Evolutionary conservation across 2,329 filamentous ascomycete genomes (phyloP).

Genomic region (Sporothrix humicola): DNA sequence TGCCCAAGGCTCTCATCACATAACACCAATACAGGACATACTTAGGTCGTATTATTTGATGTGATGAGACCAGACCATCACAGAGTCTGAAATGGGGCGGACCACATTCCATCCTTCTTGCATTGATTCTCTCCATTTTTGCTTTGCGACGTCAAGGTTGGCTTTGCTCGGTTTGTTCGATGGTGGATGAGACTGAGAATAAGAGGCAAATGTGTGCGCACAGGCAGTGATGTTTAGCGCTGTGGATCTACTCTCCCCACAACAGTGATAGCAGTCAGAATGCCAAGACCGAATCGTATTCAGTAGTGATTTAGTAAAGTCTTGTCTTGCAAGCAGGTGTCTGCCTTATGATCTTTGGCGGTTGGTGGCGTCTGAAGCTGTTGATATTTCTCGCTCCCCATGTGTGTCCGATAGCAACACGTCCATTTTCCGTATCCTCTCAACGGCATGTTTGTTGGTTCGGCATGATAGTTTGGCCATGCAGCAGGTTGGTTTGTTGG

Average conservation of each 20-base stretch:
- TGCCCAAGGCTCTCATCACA: not conserved
- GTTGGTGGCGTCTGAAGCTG: not conserved
- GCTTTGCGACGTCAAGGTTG: not conserved
- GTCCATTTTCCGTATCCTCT: not conserved
- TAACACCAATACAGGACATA: not conserved
- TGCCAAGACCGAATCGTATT: not conserved
- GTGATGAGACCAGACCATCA: not conserved
- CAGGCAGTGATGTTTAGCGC: not conserved
- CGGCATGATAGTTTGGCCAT: constrained; percentile 22
- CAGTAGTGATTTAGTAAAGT: too few relatives aligned
- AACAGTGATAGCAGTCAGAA: not conserved
- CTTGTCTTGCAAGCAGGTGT: not conserved
- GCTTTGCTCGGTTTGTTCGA: not conserved
- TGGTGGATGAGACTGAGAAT: not conserved
- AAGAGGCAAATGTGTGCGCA: not conserved
- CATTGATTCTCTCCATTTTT: not conserved
- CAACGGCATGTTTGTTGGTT: constrained; percentile 11
- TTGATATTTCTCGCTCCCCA: not conserved
- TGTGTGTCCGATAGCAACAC: not conserved
- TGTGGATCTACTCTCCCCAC: not conserved
- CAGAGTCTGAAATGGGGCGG: not conserved
- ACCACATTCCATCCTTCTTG: not conserved
- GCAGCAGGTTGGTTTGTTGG: not conserved
- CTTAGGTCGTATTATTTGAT: not conserved
- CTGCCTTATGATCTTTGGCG: not conserved